Conservation (phyloP, 225 moss, liverwort and hornwort species). For the Pseudoscleropodium purum region DNA sequence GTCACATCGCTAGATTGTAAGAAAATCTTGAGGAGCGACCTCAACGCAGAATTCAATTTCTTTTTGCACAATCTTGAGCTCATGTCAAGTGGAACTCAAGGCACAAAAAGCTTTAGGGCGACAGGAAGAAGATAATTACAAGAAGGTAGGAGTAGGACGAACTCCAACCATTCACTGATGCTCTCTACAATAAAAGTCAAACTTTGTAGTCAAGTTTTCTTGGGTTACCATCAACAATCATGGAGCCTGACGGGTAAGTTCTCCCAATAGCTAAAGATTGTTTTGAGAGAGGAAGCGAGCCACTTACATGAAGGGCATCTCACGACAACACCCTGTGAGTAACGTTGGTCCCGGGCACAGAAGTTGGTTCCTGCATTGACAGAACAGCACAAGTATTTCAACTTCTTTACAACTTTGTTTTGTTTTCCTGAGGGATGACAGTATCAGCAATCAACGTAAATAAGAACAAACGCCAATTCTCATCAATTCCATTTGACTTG, state of each 20-base stretch:
- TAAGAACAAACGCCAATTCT: background rate
- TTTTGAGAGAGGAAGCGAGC: background rate
- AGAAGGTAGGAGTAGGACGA: background rate
- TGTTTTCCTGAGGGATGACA: background rate
- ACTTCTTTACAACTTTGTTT: background rate
- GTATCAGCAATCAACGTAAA: background rate
- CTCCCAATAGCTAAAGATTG: background rate
- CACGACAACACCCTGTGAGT: constrained; percentile 32
- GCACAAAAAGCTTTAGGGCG: background rate
- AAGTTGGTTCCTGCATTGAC: constrained; percentile 31
- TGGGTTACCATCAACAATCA: background rate
- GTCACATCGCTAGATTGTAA: background rate
- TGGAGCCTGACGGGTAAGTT: background rate
- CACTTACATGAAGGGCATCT: constrained; percentile 33
- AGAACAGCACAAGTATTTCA: background rate
- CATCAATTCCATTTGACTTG: background rate
- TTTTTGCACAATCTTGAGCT: background rate
- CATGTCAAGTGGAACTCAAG: background rate
- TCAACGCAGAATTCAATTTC: background rate
- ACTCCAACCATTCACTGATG: background rate
- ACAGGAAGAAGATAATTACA: background rate
- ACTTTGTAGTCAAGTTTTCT: background rate
- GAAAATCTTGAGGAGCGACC: background rate
- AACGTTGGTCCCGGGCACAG: constrained; percentile 28
- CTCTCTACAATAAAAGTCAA: background rate